A percentile compares a stretch with the other conserved stretches of the same genome.
These are phyloP conservation scores for Marasmius tenuissimus DNA, from an alignment of 1,284 basidiomycete species.

Conservation along the genomic window DNA sequence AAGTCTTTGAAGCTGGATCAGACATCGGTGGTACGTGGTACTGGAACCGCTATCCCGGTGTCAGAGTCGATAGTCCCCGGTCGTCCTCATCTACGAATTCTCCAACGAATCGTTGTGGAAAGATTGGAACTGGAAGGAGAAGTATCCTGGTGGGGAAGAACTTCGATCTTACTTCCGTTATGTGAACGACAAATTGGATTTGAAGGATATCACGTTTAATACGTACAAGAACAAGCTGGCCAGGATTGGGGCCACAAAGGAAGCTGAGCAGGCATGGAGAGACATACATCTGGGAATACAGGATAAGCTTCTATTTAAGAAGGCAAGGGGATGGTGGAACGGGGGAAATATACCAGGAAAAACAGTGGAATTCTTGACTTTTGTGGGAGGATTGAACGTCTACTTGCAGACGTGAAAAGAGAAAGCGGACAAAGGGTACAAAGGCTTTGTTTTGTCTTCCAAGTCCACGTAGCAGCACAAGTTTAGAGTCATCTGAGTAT, in stretches of 20 bases:
- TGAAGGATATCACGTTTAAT: constrained; percentile 24
- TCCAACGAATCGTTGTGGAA: constrained; percentile 25
- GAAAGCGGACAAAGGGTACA: neutral
- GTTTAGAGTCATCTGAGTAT: too few species aligned
- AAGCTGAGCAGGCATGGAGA: neutral
- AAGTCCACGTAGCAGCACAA: neutral
- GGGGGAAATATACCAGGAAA: neutral
- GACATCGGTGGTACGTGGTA: constrained; percentile 1
- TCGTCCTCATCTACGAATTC: constrained; percentile 15
- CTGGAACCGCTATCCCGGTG: constrained; percentile 6
- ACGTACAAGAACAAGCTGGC: neutral
- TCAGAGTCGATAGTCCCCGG: constrained; percentile 9
- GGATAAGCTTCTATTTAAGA: neutral
- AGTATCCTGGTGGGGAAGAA: constrained; percentile 22
- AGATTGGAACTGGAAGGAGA: constrained; percentile 24
- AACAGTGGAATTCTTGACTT: neutral
- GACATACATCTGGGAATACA: neutral
- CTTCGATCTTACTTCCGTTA: constrained; percentile 23
- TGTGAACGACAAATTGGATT: constrained; percentile 24
- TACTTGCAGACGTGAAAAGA: neutral
- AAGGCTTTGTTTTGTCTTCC: neutral
- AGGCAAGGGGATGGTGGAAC: neutral
- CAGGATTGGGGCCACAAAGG: neutral
- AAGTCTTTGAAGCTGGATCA: neutral
- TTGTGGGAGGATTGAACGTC: neutral